Conservation (phyloP, 1,284 basidiomycete species). For the Stereum hirsutum region DNA sequence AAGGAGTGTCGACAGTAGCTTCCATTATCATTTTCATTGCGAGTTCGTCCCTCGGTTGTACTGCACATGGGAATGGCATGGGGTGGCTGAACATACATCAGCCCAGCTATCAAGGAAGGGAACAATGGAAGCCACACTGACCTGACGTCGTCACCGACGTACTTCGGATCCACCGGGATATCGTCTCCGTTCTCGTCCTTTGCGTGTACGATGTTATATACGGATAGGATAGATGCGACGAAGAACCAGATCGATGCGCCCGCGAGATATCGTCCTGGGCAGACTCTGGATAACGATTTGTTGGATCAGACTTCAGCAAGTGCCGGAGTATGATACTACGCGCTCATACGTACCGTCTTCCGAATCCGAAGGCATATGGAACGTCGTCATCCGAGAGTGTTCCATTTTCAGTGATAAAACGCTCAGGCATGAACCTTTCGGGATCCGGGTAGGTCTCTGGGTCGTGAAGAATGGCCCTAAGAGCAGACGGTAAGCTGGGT, state of each 20-base stretch:
- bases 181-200: constrained; percentile 29
- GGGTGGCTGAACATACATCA: too few relatives aligned
- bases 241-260: constrained; percentile 39
- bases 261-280: constrained; percentile 35
- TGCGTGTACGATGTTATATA: constrained; percentile 31
- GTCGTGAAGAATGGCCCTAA: constrained; percentile 4
- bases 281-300: constrained; percentile 25
- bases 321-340: constrained; percentile 19
- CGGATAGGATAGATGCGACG: constrained; percentile 33
- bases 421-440: background rate
- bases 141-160: too few relatives aligned
- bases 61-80: too few relatives aligned
- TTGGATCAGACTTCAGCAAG: background rate
- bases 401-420: background rate
- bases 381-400: background rate
- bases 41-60: too few relatives aligned
- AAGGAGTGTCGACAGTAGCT: too few relatives aligned
- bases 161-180: too few relatives aligned
- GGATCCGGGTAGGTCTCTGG: constrained; percentile 1
- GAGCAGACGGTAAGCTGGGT: too few relatives aligned
- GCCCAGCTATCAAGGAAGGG: too few relatives aligned
- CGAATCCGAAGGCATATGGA: constrained; percentile 1
- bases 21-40: too few relatives aligned
- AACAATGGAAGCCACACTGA: too few relatives aligned
- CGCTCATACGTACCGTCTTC: constrained; percentile 13